Evolutionary conservation across 768 basidiomycete species (phyloP).

Genomic region (Pleurotus eryngii): DNA sequence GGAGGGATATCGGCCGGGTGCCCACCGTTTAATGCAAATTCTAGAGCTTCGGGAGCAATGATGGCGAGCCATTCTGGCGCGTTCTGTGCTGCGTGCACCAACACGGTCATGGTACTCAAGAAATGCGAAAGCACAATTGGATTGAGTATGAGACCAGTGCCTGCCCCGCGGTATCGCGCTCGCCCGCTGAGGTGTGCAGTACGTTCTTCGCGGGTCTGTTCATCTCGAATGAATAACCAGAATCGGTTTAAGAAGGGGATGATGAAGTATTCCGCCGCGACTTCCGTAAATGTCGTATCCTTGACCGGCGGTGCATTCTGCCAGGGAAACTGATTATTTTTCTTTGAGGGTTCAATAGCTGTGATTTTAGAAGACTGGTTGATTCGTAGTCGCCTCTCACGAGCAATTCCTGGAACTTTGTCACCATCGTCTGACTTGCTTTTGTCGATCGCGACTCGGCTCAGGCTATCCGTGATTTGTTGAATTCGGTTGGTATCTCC

Average conservation of each 20-base stretch:
- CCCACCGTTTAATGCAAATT: conserved; percentile 83
- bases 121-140: conserved; percentile 75
- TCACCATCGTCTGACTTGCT: conserved; percentile 52
- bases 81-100: conserved; percentile 81
- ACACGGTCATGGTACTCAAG: conserved; percentile 68
- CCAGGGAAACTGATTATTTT: background rate
- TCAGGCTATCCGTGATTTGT: conserved; percentile 60
- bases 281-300: conserved; percentile 49
- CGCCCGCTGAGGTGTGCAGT: conserved; percentile 54
- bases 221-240: conserved; percentile 90
- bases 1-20: conserved; percentile 52
- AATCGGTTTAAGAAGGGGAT: conserved; percentile 91
- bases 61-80: conserved; percentile 79
- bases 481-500: conserved; percentile 42
- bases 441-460: conserved; percentile 57
- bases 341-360: conserved; percentile 30
- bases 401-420: conserved; percentile 56
- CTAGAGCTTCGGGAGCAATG: conserved; percentile 77
- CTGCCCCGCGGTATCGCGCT: conserved; percentile 64
- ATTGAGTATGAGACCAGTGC: conserved; percentile 80
- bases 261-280: conserved; percentile 88
- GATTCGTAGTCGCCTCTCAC: conserved; percentile 75
- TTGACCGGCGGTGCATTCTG: conserved; percentile 9
- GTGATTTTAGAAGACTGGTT: conserved; percentile 43
- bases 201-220: conserved; percentile 71